A percentile compares a stretch with the other conserved stretches of the same genome.
Conservation (phyloP, 2,329 filamentous ascomycete genomes). For the Scedosporium apiospermum region DNA sequence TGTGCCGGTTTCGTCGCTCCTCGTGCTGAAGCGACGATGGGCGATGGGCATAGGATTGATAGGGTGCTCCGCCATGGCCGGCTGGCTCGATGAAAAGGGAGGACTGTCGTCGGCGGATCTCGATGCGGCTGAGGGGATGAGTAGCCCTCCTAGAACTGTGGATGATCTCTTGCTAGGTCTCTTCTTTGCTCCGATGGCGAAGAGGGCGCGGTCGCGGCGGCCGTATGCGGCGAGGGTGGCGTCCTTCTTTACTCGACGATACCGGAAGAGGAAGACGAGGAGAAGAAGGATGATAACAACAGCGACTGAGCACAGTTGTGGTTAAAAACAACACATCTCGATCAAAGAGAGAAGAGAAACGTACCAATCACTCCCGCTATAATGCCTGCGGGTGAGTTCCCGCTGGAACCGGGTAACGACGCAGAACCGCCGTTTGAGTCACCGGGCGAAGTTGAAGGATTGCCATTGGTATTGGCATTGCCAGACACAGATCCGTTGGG, state of each 20-base stretch:
- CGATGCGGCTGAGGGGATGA: not conserved
- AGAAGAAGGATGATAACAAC: not conserved
- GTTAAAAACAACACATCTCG: not conserved
- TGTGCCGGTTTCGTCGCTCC: not conserved
- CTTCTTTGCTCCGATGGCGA: not conserved
- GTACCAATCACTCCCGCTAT: not conserved
- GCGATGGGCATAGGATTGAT: not conserved
- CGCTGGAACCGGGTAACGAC: not conserved
- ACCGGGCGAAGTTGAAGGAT: not conserved
- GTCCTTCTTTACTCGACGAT: not conserved
- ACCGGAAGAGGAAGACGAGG: slow-evolving; percentile 2
- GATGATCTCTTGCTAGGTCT: not conserved
- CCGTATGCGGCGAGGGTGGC: not conserved
- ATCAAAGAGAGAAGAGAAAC: not conserved
- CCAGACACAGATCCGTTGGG: not conserved
- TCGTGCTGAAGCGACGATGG: not conserved
- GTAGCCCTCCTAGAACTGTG: not conserved
- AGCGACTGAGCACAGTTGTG: not conserved
- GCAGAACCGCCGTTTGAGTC: not conserved
- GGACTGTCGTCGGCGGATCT: not conserved
- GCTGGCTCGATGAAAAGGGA: not conserved
- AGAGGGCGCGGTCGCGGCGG: not conserved
- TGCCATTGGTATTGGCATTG: not conserved
- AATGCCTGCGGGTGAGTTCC: not conserved
- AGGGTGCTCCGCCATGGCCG: not conserved